Conservation (phyloP, 2,329 filamentous ascomycete genomes). For the Alternaria viburni region DNA sequence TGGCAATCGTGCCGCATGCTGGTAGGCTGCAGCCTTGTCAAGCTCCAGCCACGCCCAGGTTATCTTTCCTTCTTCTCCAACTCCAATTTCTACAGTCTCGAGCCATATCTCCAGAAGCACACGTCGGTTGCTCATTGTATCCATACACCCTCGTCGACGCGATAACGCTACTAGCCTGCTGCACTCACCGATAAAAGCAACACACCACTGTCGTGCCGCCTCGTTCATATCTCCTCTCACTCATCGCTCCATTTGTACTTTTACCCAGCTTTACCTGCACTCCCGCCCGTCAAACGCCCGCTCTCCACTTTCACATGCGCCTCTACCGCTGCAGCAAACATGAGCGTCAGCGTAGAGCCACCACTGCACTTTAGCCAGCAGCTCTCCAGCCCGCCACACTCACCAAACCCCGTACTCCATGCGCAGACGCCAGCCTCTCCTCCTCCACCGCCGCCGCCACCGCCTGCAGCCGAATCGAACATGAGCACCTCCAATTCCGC, state of each 20-base stretch:
- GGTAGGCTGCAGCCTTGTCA: slow-evolving; percentile 29
- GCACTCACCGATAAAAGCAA: slow-evolving; percentile 14
- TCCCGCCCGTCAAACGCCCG: background rate
- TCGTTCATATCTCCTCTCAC: slow-evolving; percentile 13
- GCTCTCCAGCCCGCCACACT: slow-evolving; percentile 40
- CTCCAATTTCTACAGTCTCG: background rate
- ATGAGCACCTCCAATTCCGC: slow-evolving; percentile 45
- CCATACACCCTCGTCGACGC: background rate
- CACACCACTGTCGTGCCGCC: slow-evolving; percentile 13
- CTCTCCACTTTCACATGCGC: slow-evolving; percentile 17
- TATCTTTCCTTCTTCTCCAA: slow-evolving; percentile 2
- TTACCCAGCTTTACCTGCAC: slow-evolving; percentile 2
- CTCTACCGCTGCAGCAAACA: slow-evolving; percentile 27
- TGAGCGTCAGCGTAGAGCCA: slow-evolving; percentile 51
- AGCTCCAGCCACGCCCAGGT: slow-evolving; percentile 31
- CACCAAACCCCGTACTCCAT: slow-evolving; percentile 37
- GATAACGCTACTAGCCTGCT: slow-evolving; percentile 6
- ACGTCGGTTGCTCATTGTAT: background rate
- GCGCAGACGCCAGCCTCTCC: slow-evolving; percentile 30
- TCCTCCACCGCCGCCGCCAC: slow-evolving; percentile 24
- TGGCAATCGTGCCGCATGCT: slow-evolving; percentile 21
- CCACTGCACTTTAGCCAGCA: slow-evolving; percentile 47
- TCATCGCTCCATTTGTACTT: slow-evolving; percentile 2
- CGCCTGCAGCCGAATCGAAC: slow-evolving; percentile 35
- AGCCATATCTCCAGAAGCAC: background rate